These are phyloP conservation scores for Linnemannia zychae DNA, from an alignment of 192 early-diverging fungal species.

Conservation along the genomic window DNA sequence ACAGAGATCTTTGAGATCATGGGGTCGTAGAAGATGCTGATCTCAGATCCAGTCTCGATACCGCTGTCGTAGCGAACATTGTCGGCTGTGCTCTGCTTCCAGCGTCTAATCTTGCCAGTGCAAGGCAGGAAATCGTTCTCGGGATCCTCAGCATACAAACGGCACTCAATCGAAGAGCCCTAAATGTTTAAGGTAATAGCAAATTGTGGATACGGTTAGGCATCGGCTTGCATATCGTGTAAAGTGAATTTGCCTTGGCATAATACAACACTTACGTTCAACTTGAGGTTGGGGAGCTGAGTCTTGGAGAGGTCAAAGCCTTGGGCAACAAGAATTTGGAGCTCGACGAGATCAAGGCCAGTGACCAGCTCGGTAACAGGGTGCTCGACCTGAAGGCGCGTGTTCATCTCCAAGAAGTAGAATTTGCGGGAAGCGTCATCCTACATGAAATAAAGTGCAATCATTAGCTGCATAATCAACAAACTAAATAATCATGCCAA, in stretches of 20 bases:
- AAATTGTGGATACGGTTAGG: not conserved
- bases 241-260: not conserved
- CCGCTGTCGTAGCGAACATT: slow-evolving; percentile 67
- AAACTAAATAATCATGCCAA: too few relatives aligned
- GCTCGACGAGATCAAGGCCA: slow-evolving; percentile 72
- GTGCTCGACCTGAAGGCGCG: slow-evolving; percentile 78
- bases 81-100: slow-evolving; percentile 56
- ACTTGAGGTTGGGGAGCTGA: slow-evolving; percentile 46
- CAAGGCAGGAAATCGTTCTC: slow-evolving; percentile 70
- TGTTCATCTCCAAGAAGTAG: slow-evolving; percentile 80
- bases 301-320: slow-evolving; percentile 53
- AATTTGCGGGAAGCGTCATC: slow-evolving; percentile 63
- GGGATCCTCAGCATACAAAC: slow-evolving; percentile 74
- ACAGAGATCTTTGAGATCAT: slow-evolving; percentile 74
- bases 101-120: slow-evolving; percentile 68
- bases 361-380: slow-evolving; percentile 72
- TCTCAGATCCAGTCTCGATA: slow-evolving; percentile 65
- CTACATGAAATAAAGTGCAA: slow-evolving; percentile 9
- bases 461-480: too few relatives aligned
- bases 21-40: slow-evolving; percentile 72
- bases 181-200: slow-evolving; percentile 2
- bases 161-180: slow-evolving; percentile 71
- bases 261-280: slow-evolving; percentile 20
- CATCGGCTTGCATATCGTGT: not conserved
- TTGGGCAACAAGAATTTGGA: slow-evolving; percentile 71